Evolutionary conservation across 768 basidiomycete genomes (phyloP).

Genomic region (Xerocomus brunneocitrinus): DNA sequence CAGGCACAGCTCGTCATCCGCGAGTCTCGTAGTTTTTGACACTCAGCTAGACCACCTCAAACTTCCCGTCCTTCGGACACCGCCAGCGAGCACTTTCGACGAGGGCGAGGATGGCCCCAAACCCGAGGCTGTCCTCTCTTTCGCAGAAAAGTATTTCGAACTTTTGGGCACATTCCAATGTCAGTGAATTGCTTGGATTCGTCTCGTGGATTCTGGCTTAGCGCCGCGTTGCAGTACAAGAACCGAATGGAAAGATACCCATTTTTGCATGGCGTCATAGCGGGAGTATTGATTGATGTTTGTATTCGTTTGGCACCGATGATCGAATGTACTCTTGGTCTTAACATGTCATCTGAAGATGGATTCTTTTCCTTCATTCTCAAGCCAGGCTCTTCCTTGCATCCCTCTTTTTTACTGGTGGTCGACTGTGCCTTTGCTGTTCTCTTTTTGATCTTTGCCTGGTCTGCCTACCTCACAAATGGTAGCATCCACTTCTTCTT

Average conservation of each 20-base stretch:
- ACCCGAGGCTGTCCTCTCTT: slow-evolving; percentile 35
- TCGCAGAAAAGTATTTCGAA: slow-evolving; percentile 54
- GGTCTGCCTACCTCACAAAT: slow-evolving; percentile 54
- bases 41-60: slow-evolving; percentile 47
- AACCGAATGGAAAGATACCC: slow-evolving; percentile 1
- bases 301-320: slow-evolving; percentile 2
- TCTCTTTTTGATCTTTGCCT: slow-evolving; percentile 56
- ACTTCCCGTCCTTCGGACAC: slow-evolving; percentile 42
- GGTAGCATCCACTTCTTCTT: slow-evolving; percentile 66
- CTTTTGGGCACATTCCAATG: slow-evolving; percentile 42
- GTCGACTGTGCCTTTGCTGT: slow-evolving; percentile 57
- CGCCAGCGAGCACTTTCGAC: slow-evolving; percentile 10
- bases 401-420: slow-evolving; percentile 61
- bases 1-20: slow-evolving; percentile 15
- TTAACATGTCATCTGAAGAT: slow-evolving; percentile 20
- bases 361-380: slow-evolving; percentile 55
- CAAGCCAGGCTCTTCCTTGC: slow-evolving; percentile 70
- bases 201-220: slow-evolving; percentile 1
- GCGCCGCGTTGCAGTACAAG: slow-evolving; percentile 8
- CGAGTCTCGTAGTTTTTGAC: slow-evolving; percentile 55
- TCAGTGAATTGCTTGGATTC: slow-evolving; percentile 29
- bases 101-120: slow-evolving; percentile 20
- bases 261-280: slow-evolving; percentile 13
- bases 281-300: slow-evolving; percentile 19
- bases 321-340: neutral